Evolutionary conservation across 75 land plant species (phyloP).

Genomic region (Adiantum capillusveneris): DNA sequence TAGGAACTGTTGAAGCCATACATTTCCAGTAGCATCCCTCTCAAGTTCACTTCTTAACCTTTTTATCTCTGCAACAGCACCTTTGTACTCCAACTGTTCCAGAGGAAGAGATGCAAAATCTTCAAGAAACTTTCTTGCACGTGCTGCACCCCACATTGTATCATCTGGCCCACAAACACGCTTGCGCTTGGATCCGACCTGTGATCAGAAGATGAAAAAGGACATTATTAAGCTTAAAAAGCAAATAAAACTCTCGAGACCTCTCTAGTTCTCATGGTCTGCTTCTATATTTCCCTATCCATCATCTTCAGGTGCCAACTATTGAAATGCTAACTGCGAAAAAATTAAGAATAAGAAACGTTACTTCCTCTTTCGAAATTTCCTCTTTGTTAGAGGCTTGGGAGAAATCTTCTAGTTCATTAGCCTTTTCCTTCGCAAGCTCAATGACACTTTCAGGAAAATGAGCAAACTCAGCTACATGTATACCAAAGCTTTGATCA

Average conservation of each 20-base stretch:
- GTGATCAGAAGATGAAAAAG: too few relatives aligned
- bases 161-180: conserved; percentile 48
- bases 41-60: conserved; percentile 51
- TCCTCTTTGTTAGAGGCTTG: conserved; percentile 19
- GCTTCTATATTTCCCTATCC: too few relatives aligned
- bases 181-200: conserved; percentile 68
- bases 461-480: conserved; percentile 97
- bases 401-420: conserved; percentile 91
- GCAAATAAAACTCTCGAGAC: too few relatives aligned
- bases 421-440: conserved; percentile 89
- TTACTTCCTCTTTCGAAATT: conserved; percentile 35
- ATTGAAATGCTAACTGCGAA: too few relatives aligned
- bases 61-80: conserved; percentile 45
- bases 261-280: too few relatives aligned
- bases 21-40: conserved; percentile 50
- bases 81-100: conserved; percentile 54
- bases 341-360: too few relatives aligned
- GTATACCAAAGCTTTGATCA: conserved; percentile 99
- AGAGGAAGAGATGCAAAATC: conserved; percentile 72
- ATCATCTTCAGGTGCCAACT: too few relatives aligned
- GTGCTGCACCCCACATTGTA: conserved; percentile 43
- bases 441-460: conserved; percentile 84
- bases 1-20: conserved; percentile 71
- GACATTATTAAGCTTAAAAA: too few relatives aligned
- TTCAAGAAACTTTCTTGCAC: conserved; percentile 59